Percentiles rank a stretch among this genome's conserved stretches.
These are phyloP conservation scores for Apophysomyces variabilis DNA, from an alignment of 371 early-diverging fungal genomes.

Conservation along the genomic window DNA sequence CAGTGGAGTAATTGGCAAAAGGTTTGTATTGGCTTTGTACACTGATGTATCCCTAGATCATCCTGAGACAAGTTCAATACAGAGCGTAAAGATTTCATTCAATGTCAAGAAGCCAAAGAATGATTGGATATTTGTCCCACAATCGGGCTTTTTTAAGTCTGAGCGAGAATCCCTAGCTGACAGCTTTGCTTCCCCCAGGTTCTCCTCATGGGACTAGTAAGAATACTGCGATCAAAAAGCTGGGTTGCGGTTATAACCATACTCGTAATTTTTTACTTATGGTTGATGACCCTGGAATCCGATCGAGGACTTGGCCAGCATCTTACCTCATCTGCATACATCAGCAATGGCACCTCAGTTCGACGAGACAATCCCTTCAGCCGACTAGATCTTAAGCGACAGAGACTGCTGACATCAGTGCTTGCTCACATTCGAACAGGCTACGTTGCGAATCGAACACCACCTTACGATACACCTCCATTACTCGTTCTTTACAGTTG, in stretches of 20 bases:
- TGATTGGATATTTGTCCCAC: too few species aligned
- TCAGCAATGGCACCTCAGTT: neutral
- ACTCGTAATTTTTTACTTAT: neutral
- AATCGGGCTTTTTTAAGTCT: too few species aligned
- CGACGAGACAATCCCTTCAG: conserved; percentile 5
- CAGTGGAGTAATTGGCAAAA: too few species aligned
- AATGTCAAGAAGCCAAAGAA: too few species aligned
- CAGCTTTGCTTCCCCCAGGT: neutral
- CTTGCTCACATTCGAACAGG: conserved; percentile 44
- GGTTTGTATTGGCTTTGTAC: too few species aligned
- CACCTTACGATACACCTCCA: conserved; percentile 45
- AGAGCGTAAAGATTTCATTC: too few species aligned
- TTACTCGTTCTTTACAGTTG: conserved; percentile 41
- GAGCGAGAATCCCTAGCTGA: too few species aligned
- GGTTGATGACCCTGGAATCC: neutral
- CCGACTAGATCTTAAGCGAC: conserved; percentile 17
- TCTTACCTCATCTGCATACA: neutral
- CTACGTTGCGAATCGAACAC: conserved; percentile 52
- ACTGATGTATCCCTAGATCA: too few species aligned
- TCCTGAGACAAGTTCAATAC: too few species aligned
- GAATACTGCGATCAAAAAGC: conserved; percentile 2
- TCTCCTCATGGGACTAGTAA: neutral
- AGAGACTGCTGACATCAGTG: conserved; percentile 27
- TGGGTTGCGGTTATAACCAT: neutral
- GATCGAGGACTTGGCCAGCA: neutral